Conservation (phyloP, 768 basidiomycete genomes). For the Boletus reticulatus region DNA sequence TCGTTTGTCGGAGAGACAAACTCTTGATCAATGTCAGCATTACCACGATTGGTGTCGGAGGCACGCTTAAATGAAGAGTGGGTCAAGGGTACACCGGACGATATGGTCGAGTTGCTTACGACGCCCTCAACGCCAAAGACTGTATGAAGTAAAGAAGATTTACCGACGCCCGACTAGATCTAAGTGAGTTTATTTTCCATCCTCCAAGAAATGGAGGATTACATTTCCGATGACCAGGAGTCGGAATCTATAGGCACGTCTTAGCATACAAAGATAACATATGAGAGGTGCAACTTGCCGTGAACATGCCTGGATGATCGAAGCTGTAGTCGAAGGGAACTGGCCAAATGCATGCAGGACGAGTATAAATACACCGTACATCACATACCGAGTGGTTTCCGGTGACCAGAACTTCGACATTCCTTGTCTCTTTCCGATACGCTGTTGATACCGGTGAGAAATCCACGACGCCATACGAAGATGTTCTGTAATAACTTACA, state of each 20-base stretch:
- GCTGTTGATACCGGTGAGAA: neutral
- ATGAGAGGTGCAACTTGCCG: neutral
- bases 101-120: conserved; percentile 1
- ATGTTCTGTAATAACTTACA: conserved; percentile 1
- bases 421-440: conserved; percentile 7
- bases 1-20: conserved; percentile 13
- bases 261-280: neutral
- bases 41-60: conserved; percentile 4
- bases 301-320: conserved; percentile 11
- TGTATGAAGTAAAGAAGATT: conserved; percentile 9
- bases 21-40: conserved; percentile 10
- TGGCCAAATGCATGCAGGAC: neutral
- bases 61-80: neutral
- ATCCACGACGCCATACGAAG: neutral
- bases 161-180: conserved; percentile 15
- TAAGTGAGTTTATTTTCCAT: neutral
- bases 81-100: neutral
- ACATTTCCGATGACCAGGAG: conserved; percentile 19
- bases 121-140: conserved; percentile 12
- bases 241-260: conserved; percentile 4
- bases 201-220: neutral
- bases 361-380: neutral
- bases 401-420: conserved; percentile 7
- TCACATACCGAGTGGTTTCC: conserved; percentile 1
- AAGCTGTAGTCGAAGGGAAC: conserved; percentile 7